These are phyloP conservation scores for Carex scoparia DNA, from an alignment of 176 grass and related monocot genomes.

Conservation along the genomic window DNA sequence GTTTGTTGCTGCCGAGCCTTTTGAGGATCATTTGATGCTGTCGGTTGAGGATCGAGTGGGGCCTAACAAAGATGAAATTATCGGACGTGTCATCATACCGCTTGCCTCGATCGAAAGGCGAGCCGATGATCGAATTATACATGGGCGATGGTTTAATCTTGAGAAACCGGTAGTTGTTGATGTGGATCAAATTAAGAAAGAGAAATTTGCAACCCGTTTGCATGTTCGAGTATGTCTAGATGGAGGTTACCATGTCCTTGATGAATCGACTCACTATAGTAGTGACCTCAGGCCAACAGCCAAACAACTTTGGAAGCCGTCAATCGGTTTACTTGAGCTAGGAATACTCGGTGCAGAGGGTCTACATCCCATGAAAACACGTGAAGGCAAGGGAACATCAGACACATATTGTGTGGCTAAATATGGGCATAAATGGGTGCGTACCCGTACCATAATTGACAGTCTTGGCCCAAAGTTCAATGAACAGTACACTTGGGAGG, in stretches of 20 bases:
- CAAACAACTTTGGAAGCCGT: conserved; percentile 92
- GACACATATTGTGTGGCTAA: conserved; percentile 98
- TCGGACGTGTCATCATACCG: conserved; percentile 81
- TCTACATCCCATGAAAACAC: conserved; percentile 87
- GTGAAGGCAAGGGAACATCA: conserved; percentile 87
- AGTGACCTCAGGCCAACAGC: conserved; percentile 96
- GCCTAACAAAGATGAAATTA: conserved; percentile 87
- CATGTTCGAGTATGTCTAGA: conserved; percentile 88
- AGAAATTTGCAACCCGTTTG: conserved; percentile 84
- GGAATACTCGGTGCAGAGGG: conserved; percentile 76
- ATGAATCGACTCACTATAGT: conserved; percentile 93
- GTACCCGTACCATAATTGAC: conserved; percentile 80
- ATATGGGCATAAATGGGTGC: conserved; percentile 94
- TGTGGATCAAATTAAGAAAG: conserved; percentile 76
- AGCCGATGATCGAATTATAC: conserved; percentile 69
- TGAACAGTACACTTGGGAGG: conserved; percentile 98
- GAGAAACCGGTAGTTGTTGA: conserved; percentile 77
- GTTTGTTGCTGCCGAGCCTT: conserved; percentile 96
- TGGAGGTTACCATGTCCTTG: conserved; percentile 95
- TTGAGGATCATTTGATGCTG: conserved; percentile 89
- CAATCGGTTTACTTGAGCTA: conserved; percentile 93
- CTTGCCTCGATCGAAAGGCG: conserved; percentile 55
- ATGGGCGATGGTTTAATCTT: conserved; percentile 92
- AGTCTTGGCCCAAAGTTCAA: conserved; percentile 79
- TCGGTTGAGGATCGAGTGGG: conserved; percentile 77